Evolutionary conservation across 139 green algal genomes (phyloP).

Genomic region (Pleodorina starrii): DNA sequence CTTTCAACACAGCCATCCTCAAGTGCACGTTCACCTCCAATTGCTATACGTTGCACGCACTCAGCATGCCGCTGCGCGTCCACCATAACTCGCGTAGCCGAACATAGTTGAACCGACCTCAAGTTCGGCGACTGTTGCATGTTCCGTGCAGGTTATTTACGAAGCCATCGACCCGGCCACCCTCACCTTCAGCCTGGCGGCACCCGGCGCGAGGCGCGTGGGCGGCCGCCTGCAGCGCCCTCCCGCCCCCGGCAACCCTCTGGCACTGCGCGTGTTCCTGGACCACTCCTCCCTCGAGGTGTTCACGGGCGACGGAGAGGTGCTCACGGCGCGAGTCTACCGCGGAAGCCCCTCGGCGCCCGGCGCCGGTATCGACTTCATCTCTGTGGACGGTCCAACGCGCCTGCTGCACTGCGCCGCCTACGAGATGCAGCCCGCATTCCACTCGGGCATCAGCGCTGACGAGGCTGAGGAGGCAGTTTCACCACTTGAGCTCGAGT

Average conservation of each 20-base stretch:
- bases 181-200: slow-evolving; percentile 71
- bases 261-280: slow-evolving; percentile 83
- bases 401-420: slow-evolving; percentile 54
- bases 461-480: not conserved
- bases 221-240: slow-evolving; percentile 70
- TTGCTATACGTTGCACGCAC: too few relatives aligned
- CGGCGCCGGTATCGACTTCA: slow-evolving; percentile 74
- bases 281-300: slow-evolving; percentile 86
- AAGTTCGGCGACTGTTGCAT: too few relatives aligned
- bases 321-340: slow-evolving; percentile 87
- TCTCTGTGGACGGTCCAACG: slow-evolving; percentile 73
- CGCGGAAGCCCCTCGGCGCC: slow-evolving; percentile 63
- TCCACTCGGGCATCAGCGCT: not conserved
- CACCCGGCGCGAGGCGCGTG: slow-evolving; percentile 65
- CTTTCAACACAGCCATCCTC: too few relatives aligned
- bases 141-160: slow-evolving; percentile 64
- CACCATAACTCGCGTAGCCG: too few relatives aligned
- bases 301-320: slow-evolving; percentile 69
- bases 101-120: too few relatives aligned
- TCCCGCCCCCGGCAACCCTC: slow-evolving; percentile 48
- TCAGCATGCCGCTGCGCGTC: too few relatives aligned
- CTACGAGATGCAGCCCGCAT: slow-evolving; percentile 73
- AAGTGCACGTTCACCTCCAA: too few relatives aligned
- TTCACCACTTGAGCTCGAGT: not conserved
- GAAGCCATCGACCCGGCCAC: slow-evolving; percentile 73